Evolutionary conservation across 1,284 basidiomycete genomes (phyloP), one percentile per base, ranked within the genome.

Genomic region (Pisolithus thermaeus): DNA sequence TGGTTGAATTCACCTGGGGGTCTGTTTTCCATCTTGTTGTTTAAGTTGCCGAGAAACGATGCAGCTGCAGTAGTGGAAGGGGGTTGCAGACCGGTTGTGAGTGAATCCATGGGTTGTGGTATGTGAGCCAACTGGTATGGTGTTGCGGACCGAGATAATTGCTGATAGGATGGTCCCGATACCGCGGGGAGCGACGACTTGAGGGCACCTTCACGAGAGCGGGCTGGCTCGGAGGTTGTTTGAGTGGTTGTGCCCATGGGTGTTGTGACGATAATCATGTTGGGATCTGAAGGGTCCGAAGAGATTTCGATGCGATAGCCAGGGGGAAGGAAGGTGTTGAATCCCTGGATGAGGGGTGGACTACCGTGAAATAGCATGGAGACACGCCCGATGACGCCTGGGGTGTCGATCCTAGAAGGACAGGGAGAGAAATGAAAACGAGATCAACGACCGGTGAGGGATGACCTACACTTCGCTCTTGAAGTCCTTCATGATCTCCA

Each of bases 401-500:
- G 97, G 0, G 97, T 99, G 75, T 99, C 96, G 69, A 99, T 97
- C 55, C 93, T 97, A 71, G 40, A 42, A 30, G 27, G 40, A 46
- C 56, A 37, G 32, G 27, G 11, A 30, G 11, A 3, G 3, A 11
- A n/a, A 38, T 23, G 25, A 32, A 20, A 23, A 25, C 27, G 16
- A 8, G 7, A 22, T 38, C 22, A 12, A 28, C 25, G 30, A 5
- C 18, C 37, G 16, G 8, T 11, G 41, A n/a, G 52, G 35, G 18
- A 20, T 49, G 50, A 80, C 90, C 75, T 69, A 97, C 93, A 81
- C 79, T 71, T 95, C 90, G 60, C 89, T 89, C 74, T 97, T 97
- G 71, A 97, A 97, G 68, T 99, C 96, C 75, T 98, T 99, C 96
- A 98, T 98, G 65, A 98, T 97, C 70, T 98, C 96, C 68, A 98